Conservation (phyloP, 2,329 filamentous ascomycete species). For the Penicillium sp. region DNA sequence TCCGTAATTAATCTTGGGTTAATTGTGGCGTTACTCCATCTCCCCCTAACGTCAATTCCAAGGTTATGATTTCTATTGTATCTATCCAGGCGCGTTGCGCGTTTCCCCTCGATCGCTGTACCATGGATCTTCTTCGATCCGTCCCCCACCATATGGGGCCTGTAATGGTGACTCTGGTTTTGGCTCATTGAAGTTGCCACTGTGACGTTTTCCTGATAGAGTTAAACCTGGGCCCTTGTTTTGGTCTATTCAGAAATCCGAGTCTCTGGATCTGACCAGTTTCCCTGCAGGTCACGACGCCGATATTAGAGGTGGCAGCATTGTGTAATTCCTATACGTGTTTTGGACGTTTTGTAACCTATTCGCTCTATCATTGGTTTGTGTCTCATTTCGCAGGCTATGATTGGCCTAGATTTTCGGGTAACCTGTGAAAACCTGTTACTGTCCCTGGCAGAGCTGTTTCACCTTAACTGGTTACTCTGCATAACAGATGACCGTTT, state of each 20-base stretch:
- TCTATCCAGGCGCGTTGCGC: neutral
- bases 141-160: neutral
- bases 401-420: neutral
- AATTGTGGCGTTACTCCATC: neutral
- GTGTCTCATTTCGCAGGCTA: neutral
- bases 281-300: neutral
- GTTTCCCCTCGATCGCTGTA: neutral
- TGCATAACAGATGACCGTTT: too few species aligned
- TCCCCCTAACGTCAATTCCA: neutral
- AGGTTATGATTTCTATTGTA: neutral
- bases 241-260: neutral
- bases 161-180: neutral
- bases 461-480: constrained; percentile 3
- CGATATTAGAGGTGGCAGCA: neutral
- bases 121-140: neutral
- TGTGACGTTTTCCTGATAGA: neutral
- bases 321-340: neutral
- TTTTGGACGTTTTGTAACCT: neutral
- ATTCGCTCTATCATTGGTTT: neutral
- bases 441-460: constrained; percentile 4
- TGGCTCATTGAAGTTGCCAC: neutral
- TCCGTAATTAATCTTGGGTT: neutral
- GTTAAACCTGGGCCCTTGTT: neutral
- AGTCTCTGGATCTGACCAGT: neutral
- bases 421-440: neutral